Evolutionary conservation across 2,329 filamentous ascomycete species (phyloP), one percentile per base, ranked within the genome.

Genomic region (Aureobasidium mangrovei): DNA sequence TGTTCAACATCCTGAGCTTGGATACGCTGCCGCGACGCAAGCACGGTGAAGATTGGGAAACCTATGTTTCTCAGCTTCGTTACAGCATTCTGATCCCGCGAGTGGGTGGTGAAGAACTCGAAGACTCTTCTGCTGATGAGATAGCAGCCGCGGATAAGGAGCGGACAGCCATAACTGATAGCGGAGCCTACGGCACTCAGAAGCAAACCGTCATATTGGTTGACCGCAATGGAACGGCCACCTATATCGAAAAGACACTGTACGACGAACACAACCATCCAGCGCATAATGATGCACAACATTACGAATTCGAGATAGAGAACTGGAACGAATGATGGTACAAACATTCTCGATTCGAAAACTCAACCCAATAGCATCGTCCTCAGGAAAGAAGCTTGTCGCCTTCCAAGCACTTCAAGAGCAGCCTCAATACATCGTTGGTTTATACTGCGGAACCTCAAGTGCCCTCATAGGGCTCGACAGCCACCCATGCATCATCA

Each of bases 191-290:
- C 63, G 82, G 82, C 0, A 85, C 82, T 2, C 79, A 83, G 63
- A 82, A 81, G 65, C 81, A 85, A 63, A 82, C 79, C 1, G 69
- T 85, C 6, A 70, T 85, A 2, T 65, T 85, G 10, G 79, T 83
- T 24, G 71, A 76, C 60, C 67, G 69, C 31, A 62, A 75, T n/a
- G 80, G 80, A 2, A 72, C 74, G 52, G 74, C 82, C 35, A 78
- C 74, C n/a, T 85, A 80, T 61, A 72, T 83, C 33, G 82, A 85
- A 65, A 71, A 81, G 54, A 83, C 81, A 18, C 64, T 85, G 24
- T 83, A 75, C 61, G 79, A 82, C 61, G 67, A 72, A 9, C 64
- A 77, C 43, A 79, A 74, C 3, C 69, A 70, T 35, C 68, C 73
- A 2, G 67, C 80, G 8, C 67, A 71, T 2, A 63, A 67, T 24